Percentiles rank a stretch among this genome's conserved stretches.
Conservation (phyloP, 176 grass and related monocot genomes). For the Stipa capillata region DNA sequence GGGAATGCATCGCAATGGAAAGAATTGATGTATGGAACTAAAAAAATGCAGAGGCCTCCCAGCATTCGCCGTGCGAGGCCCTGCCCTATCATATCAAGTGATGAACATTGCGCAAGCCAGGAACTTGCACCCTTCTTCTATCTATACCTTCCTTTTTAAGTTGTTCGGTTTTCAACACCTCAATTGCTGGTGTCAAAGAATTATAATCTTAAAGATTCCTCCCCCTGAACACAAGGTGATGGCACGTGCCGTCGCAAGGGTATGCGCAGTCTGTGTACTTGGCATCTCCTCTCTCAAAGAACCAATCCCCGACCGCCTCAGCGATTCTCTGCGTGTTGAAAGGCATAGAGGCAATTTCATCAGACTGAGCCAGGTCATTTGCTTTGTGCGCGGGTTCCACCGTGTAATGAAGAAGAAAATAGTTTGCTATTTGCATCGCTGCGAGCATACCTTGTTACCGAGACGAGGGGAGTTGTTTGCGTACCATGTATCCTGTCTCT, state of each 20-base stretch:
- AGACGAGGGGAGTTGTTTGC: constrained; percentile 61
- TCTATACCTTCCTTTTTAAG: constrained; percentile 32
- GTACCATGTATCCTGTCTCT: constrained; percentile 89
- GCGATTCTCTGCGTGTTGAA: constrained; percentile 55
- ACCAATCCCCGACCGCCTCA: constrained; percentile 82
- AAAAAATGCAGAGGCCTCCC: constrained; percentile 13
- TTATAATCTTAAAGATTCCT: constrained; percentile 8
- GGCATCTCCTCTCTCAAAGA: constrained; percentile 37
- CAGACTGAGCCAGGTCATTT: neutral
- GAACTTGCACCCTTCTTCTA: constrained; percentile 42
- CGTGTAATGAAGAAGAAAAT: neutral
- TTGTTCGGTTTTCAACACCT: neutral
- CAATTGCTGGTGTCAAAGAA: neutral
- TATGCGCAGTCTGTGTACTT: constrained; percentile 83
- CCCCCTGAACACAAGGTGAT: constrained; percentile 64
- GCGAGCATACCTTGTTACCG: constrained; percentile 59
- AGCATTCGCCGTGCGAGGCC: neutral
- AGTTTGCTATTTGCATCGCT: too few species aligned
- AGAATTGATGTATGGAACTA: neutral
- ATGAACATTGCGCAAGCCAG: constrained; percentile 26
- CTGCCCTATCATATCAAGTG: constrained; percentile 21
- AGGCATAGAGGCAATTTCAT: neutral
- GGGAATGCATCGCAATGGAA: neutral
- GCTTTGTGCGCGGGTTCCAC: neutral
- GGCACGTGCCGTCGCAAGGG: constrained; percentile 86